Base-by-base conservation (phyloP, 2,329 filamentous ascomycete species). In the Fusarium anthophilum region DNA sequence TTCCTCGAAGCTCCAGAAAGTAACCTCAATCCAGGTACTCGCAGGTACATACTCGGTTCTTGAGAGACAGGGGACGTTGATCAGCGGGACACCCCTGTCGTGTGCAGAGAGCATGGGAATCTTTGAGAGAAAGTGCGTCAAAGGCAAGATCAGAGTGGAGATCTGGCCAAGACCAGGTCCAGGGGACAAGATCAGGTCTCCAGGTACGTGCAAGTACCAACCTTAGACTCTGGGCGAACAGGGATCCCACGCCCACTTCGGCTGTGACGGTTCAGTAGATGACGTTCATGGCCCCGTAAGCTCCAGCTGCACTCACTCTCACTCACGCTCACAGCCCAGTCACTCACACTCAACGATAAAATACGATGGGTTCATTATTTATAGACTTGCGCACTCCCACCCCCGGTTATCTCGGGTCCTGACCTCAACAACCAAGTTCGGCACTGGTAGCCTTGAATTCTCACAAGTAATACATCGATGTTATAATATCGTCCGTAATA, bases 361-460 rank as follows among this genome's bases (percentile, higher is more conserved):
- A 74, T 73, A 74, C 72, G 68, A 74, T 63, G 47, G 26, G 32
- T 39, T 72, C 59, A 74, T 74, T 74, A 74, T 74, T 74, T 74
- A 74, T 74, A 74, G 72, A 74, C 63, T 74, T 64, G 39, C 24
- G 55, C 57, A 54, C 56, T 74, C 72, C 68, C 70, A 60, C 71
- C 62, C 59, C 72, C 59, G 47, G 58, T 55, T 69, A 74, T 50
- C 45, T 69, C 58, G 50, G 67, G 18, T 43, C 39, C 30, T 51
- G 43, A 55, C 32, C 28, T 54, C 15, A 70, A 28, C 50, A 50
- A 72, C 32, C 67, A 74, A 74, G 43, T 50, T 57, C 20, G 71
- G 67, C 71, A 63, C 51, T 65, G 45, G 63, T 37, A 66, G 48
- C 70, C 69, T 69, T 48, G 41, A 57, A 71, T 66, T 41, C 58